Conservation (phyloP, 441 rosid species). For the Biscutella auriculata region DNA sequence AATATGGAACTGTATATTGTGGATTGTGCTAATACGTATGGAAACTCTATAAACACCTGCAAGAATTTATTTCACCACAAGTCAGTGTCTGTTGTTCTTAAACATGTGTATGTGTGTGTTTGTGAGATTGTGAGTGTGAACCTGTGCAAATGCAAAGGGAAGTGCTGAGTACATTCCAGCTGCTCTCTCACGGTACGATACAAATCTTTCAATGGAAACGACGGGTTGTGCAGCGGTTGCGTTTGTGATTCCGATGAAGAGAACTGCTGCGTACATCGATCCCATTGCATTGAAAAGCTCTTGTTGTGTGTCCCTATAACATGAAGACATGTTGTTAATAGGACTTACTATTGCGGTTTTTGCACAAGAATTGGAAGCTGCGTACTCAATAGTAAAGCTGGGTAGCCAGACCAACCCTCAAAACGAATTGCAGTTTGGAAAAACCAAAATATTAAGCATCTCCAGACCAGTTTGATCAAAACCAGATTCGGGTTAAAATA, state of each 20-base stretch:
- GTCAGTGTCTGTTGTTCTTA: too few relatives aligned
- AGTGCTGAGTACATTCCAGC: constrained; percentile 95
- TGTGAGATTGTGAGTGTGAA: too few relatives aligned
- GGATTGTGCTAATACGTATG: constrained; percentile 75
- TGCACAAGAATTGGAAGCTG: background rate
- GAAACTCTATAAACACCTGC: constrained; percentile 92
- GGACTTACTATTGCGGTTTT: background rate
- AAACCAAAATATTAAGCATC: too few relatives aligned
- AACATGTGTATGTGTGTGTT: too few relatives aligned
- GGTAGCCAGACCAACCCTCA: too few relatives aligned
- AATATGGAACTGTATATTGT: constrained; percentile 59
- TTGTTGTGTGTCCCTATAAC: constrained; percentile 62
- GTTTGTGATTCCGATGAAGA: constrained; percentile 84
- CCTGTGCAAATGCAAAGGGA: constrained; percentile 95
- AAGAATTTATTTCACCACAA: background rate
- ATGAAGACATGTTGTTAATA: background rate
- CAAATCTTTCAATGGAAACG: constrained; percentile 87
- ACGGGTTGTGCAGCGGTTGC: constrained; percentile 88
- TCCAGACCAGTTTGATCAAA: too few relatives aligned
- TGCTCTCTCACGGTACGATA: constrained; percentile 86
- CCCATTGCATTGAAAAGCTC: constrained; percentile 87
- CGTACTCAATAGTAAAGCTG: too few relatives aligned
- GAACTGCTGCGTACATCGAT: constrained; percentile 78
- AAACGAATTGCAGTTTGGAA: too few relatives aligned
- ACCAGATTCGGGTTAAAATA: too few relatives aligned